Evolutionary conservation across 306 rosid species (phyloP).

Genomic region (Inga leiocalycina): DNA sequence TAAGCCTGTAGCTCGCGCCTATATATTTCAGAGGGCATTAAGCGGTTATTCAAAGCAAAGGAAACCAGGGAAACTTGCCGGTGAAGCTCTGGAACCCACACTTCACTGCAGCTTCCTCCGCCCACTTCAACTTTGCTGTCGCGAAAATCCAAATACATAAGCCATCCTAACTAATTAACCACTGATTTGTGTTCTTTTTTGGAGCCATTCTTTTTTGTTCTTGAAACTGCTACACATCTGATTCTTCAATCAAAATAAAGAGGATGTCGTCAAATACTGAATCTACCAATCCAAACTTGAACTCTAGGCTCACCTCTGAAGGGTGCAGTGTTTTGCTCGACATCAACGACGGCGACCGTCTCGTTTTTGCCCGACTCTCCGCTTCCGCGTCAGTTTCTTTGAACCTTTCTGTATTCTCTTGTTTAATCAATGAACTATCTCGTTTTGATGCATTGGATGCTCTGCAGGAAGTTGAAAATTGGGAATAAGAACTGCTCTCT

Average conservation of each 20-base stretch:
- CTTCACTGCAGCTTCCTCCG: neutral
- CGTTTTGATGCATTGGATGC: neutral
- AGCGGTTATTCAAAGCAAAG: neutral
- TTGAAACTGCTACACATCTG: neutral
- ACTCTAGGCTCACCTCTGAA: conserved; percentile 70
- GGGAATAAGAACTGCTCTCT: conserved; percentile 81
- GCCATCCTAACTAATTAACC: neutral
- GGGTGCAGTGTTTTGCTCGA: conserved; percentile 97
- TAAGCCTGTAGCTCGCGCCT: neutral
- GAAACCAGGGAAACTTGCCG: neutral
- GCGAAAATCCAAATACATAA: neutral
- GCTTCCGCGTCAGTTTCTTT: conserved; percentile 60
- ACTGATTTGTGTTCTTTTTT: neutral
- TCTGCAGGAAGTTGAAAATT: conserved; percentile 77
- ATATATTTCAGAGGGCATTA: neutral
- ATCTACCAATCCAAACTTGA: conserved; percentile 19
- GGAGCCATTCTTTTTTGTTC: neutral
- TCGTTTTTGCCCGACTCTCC: conserved; percentile 89
- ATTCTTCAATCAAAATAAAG: conserved; percentile 6
- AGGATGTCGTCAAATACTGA: conserved; percentile 7
- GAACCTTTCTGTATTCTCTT: neutral
- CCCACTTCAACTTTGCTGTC: neutral
- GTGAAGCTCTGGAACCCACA: neutral
- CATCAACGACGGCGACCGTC: conserved; percentile 89
- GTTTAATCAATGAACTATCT: neutral